Evolutionary conservation across 164 flowering plant species (phyloP).

Genomic region (Nymphaea colorata): DNA sequence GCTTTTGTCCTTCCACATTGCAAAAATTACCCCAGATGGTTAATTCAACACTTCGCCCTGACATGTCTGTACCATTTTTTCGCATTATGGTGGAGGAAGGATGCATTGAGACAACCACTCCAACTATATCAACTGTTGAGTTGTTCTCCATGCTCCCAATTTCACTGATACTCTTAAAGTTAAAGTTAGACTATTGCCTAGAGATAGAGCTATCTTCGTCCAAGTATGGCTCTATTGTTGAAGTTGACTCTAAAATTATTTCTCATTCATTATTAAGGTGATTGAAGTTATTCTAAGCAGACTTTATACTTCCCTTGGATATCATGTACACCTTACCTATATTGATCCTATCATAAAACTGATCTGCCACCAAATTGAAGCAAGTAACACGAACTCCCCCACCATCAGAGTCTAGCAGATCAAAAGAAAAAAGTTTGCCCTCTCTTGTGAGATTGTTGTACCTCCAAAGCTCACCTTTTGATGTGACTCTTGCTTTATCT

Average conservation of each 20-base stretch:
- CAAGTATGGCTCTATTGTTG: conserved; percentile 53
- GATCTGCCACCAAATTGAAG: conserved; percentile 83
- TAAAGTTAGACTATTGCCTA: conserved; percentile 40
- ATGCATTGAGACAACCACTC: conserved; percentile 60
- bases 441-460: conserved; percentile 72
- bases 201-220: conserved; percentile 60
- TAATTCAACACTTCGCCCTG: conserved; percentile 83
- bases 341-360: conserved; percentile 67
- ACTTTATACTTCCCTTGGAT: conserved; percentile 65
- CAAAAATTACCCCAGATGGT: conserved; percentile 86
- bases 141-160: conserved; percentile 62
- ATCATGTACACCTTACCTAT: conserved; percentile 68
- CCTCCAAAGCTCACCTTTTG: conserved; percentile 67
- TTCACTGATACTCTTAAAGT: conserved; percentile 64
- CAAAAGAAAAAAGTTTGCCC: conserved; percentile 82
- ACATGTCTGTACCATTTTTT: conserved; percentile 87
- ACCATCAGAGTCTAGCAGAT: conserved; percentile 19
- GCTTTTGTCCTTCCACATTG: conserved; percentile 65
- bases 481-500: conserved; percentile 84
- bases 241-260: conserved; percentile 47
- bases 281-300: conserved; percentile 71
- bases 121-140: conserved; percentile 66
- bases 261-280: conserved; percentile 16
- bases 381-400: conserved; percentile 91
- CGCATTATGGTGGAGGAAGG: conserved; percentile 60